Base-by-base conservation (phyloP, 208 protist genomes). In the Leishmania guyanensis region DNA sequence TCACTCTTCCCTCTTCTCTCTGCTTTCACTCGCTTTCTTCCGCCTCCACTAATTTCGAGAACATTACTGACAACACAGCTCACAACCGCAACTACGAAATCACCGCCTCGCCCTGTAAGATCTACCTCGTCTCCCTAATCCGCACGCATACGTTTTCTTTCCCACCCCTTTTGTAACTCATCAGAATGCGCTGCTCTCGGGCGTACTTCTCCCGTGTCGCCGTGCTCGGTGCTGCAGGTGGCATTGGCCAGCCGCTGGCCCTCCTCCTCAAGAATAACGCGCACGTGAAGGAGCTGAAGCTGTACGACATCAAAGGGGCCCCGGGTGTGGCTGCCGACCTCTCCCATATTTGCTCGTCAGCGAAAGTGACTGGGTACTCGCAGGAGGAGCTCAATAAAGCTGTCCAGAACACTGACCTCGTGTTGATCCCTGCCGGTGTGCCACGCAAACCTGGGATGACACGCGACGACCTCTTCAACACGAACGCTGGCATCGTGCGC, bases 391-490 rank as follows among this genome's bases (percentile, higher is more conserved):
- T 95, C 17, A 84, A 87, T 17, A 91, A 97, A 75, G 91, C 94
- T 0, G 83, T 99, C 73, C 75, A 90, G 8, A 95, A 87, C 69
- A 87, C 81, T 54, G 91, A 98, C 53, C 85, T 99, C 73, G 97
- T 99, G 33, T 75, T 99, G 73, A 98, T 99, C 87, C 95, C 97
- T 14, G 98, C 97, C 53, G 98, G 98, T 65, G 96, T 99, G 20
- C 97, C 98, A 14, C 97, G 98, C 86, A 99, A 99, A 89, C 98
- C 98, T 9, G 96, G 95, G 65, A 99, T 99, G 98, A 98, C 95
- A 64, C 96, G 98, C 70, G 97, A 99, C 78, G 98, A 99, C 85
- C 95, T 99, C 75, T 99, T 99, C 88, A 97, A 98, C 88, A 96
- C 91, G 20, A 99, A 99, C 90, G 96, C 96, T 65, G 78, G 81